Percentiles rank a stretch among this genome's conserved stretches.
Evolutionary conservation across 176 grass and related monocot genomes (phyloP).

Genomic region (barley (Hordeum vulgare)): MorexV3_pseudomolecules_assembly NC_058524.1:609907292-609907791

Average conservation of each 20-base stretch:
- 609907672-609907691: too few species aligned
- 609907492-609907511: background rate
- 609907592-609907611: background rate
- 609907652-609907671: too few species aligned
- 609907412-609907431: background rate
- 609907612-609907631: background rate
- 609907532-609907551: conserved; percentile 24
- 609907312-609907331: background rate
- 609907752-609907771: background rate
- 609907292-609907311: background rate
- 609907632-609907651: background rate
- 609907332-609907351: background rate
- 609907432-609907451: background rate
- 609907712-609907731: background rate
- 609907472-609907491: background rate
- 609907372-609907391: background rate
- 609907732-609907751: background rate
- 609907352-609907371: background rate
- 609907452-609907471: background rate
- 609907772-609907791: background rate
- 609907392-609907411: background rate
- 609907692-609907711: background rate
- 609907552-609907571: background rate
- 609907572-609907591: background rate
- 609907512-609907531: background rate